Conservation (phyloP, 202 grass and related monocot genomes). For the Zoysia matrella region DNA sequence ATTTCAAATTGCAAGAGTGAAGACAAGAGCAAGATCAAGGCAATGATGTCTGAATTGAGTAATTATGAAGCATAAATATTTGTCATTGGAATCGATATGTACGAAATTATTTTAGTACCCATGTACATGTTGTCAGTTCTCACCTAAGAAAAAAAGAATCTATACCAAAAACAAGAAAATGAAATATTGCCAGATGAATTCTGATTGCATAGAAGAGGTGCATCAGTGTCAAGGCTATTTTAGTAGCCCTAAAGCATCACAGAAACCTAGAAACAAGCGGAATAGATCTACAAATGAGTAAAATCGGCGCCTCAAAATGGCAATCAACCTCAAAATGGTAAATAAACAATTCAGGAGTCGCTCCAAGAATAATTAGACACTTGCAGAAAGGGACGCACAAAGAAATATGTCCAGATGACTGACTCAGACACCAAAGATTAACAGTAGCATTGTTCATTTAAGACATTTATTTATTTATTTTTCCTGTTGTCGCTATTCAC, state of each 20-base stretch:
- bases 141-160: no score
- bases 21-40: background rate
- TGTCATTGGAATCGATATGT: background rate
- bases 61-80: background rate
- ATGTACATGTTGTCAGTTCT: background rate
- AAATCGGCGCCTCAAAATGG: constrained; percentile 5
- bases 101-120: background rate
- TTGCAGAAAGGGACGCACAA: background rate
- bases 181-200: constrained; percentile 1
- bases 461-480: background rate
- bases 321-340: background rate
- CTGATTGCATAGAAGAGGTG: background rate
- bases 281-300: background rate
- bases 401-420: background rate
- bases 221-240: background rate
- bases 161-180: constrained; percentile 1
- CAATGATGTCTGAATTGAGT: background rate
- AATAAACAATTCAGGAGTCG: constrained; percentile 10
- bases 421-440: background rate
- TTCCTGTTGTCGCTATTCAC: background rate
- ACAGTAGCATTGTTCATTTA: background rate
- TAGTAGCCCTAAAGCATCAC: background rate
- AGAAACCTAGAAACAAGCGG: constrained; percentile 7
- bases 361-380: constrained; percentile 14
- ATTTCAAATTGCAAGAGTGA: background rate